Conservation (phyloP, 805 yeast genomes). For the Maudiozyma barnettii region DNA sequence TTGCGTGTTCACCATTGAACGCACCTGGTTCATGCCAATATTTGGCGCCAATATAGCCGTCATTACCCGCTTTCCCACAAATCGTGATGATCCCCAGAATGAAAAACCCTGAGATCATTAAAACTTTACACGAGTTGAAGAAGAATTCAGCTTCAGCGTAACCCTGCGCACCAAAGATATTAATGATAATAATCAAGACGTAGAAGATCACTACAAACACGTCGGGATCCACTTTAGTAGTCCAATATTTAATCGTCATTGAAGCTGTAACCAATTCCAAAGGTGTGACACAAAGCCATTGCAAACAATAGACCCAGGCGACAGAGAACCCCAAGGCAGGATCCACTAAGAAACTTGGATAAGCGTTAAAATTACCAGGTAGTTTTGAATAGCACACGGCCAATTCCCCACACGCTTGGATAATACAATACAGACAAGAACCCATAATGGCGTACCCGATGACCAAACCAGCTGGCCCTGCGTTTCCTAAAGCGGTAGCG, state of each 20-base stretch:
- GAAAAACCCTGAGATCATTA: conserved; percentile 51
- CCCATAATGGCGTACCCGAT: conserved; percentile 55
- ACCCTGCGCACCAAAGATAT: conserved; percentile 47
- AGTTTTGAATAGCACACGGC: conserved; percentile 55
- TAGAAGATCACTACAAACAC: conserved; percentile 52
- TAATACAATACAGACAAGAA: conserved; percentile 48
- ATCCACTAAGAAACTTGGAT: conserved; percentile 53
- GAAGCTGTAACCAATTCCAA: conserved; percentile 58
- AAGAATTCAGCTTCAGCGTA: conserved; percentile 64
- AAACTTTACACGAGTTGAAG: conserved; percentile 47
- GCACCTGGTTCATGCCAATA: conserved; percentile 60
- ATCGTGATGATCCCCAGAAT: conserved; percentile 47
- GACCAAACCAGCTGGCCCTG: conserved; percentile 57
- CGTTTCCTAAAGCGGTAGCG: conserved; percentile 45
- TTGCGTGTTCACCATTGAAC: conserved; percentile 35
- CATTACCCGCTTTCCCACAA: conserved; percentile 48
- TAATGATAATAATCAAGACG: conserved; percentile 39
- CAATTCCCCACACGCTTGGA: conserved; percentile 57
- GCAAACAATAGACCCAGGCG: conserved; percentile 62
- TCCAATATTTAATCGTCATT: conserved; percentile 48
- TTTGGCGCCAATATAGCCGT: conserved; percentile 45
- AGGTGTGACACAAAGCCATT: conserved; percentile 57
- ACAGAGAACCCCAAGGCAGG: conserved; percentile 63
- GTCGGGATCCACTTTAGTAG: conserved; percentile 39
- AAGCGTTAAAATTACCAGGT: conserved; percentile 53